Conservation (phyloP, 345 rosid species). For the Citrus medica region DNA sequence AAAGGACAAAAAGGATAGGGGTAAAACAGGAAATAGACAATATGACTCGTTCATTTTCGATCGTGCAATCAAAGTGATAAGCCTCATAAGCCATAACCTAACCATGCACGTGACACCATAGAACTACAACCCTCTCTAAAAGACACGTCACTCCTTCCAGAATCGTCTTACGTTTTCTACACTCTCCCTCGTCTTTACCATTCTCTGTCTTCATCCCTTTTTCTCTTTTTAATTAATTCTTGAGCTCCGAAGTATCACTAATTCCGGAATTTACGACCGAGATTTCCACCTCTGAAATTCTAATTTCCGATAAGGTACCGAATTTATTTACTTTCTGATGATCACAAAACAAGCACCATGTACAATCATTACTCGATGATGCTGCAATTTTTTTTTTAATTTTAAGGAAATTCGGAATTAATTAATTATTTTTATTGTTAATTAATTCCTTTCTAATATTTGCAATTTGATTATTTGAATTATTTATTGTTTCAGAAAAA, state of each 20-base stretch:
- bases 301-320: neutral
- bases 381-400: neutral
- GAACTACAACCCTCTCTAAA: neutral
- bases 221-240: too few relatives aligned
- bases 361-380: neutral
- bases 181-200: neutral
- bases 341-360: neutral
- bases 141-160: neutral
- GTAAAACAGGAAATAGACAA: neutral
- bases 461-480: neutral
- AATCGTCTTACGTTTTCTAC: neutral
- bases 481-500: conserved; percentile 8
- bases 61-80: neutral
- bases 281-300: neutral
- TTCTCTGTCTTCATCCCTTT: neutral
- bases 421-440: neutral
- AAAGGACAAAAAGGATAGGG: neutral
- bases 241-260: too few relatives aligned
- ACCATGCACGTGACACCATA: neutral
- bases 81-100: neutral
- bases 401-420: neutral
- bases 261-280: too few relatives aligned
- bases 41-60: neutral
- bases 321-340: neutral
- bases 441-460: neutral